Conservation (phyloP, 257 asterid species). For the Mitragyna speciosa region DNA sequence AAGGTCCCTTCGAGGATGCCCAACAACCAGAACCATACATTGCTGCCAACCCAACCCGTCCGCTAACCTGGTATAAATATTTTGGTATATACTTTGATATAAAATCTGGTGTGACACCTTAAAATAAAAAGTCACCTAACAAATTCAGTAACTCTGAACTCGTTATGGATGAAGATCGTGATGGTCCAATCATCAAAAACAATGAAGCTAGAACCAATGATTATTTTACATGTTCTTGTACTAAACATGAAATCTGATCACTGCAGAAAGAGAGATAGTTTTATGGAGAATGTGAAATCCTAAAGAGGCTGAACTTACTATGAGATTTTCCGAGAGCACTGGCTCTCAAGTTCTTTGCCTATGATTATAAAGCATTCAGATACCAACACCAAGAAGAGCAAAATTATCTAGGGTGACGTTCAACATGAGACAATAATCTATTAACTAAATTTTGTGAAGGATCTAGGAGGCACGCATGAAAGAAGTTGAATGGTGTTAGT, state of each 20-base stretch:
- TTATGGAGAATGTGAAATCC: neutral
- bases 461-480: neutral
- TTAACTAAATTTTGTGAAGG: neutral
- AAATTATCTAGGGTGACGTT: neutral
- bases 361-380: neutral
- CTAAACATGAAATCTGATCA: too few relatives aligned
- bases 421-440: neutral
- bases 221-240: too few relatives aligned
- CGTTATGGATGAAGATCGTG: neutral
- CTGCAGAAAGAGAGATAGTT: too few relatives aligned
- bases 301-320: neutral
- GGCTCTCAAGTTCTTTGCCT: neutral
- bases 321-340: neutral
- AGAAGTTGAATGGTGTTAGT: neutral
- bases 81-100: neutral
- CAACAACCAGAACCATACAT: slow-evolving; percentile 94
- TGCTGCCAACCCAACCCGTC: slow-evolving; percentile 96
- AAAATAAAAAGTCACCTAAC: neutral
- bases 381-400: neutral
- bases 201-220: too few relatives aligned
- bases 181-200: neutral
- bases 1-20: slow-evolving; percentile 68
- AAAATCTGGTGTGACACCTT: neutral
- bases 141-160: neutral
- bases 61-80: slow-evolving; percentile 57